Conservation (phyloP, 169 alveolate genomes). For the Plasmodium knowlesi region DNA sequence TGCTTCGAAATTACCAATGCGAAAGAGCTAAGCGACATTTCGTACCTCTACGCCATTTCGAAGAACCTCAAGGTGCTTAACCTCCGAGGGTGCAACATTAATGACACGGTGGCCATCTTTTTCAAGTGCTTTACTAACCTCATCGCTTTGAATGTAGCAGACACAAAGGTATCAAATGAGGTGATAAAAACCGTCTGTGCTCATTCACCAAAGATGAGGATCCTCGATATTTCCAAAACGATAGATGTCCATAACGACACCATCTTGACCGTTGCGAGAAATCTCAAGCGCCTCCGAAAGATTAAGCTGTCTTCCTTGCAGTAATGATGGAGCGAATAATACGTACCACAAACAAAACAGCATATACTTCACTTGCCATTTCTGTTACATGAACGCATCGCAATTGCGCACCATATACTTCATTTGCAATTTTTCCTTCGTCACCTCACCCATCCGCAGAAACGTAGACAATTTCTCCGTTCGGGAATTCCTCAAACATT, state of each 20-base stretch:
- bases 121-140: constrained; percentile 36
- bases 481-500: constrained; percentile 43
- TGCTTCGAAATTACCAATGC: constrained; percentile 50
- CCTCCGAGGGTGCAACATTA: constrained; percentile 47
- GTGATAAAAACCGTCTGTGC: constrained; percentile 3
- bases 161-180: constrained; percentile 52
- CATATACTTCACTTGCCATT: too few species aligned
- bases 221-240: constrained; percentile 52
- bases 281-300: background rate
- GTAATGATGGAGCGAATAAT: background rate
- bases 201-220: background rate
- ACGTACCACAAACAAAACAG: background rate
- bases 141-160: constrained; percentile 47
- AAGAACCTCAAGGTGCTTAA: constrained; percentile 30
- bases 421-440: background rate
- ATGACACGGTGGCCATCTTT: constrained; percentile 11
- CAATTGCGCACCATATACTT: background rate
- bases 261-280: constrained; percentile 18
- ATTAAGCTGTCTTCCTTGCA: constrained; percentile 15
- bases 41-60: constrained; percentile 24
- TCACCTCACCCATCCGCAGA: background rate
- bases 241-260: constrained; percentile 17
- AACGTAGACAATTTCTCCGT: constrained; percentile 70
- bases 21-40: constrained; percentile 34
- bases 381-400: background rate